Conservation (phyloP, 768 basidiomycete species). For the Leccinum pellstonianum region DNA sequence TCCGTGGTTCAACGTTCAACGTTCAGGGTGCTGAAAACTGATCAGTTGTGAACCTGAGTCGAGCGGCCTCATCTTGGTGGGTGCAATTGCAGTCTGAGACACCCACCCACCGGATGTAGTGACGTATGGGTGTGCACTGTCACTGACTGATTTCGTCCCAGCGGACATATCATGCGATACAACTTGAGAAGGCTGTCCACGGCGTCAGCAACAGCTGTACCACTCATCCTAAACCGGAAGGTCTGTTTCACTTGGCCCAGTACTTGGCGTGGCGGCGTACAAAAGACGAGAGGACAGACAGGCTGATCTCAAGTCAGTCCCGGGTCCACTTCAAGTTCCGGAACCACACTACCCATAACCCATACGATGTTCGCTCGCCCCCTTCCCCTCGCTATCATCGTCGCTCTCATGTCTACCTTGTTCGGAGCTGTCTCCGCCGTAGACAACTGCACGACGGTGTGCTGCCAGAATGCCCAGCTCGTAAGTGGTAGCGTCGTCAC, state of each 20-base stretch:
- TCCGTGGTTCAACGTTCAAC: not conserved
- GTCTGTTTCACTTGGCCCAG: not conserved
- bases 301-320: not conserved
- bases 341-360: not conserved
- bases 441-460: not conserved
- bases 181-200: not conserved
- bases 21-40: not conserved
- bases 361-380: slow-evolving; percentile 5
- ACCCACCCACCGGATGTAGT: not conserved
- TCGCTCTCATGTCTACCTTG: not conserved
- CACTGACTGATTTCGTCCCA: not conserved
- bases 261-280: not conserved
- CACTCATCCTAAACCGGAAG: no score
- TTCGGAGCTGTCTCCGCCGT: not conserved
- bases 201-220: not conserved
- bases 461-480: not conserved
- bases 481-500: not conserved
- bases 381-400: not conserved
- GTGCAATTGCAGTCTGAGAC: not conserved
- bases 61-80: not conserved
- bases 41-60: not conserved
- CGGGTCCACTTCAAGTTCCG: not conserved
- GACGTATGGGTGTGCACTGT: not conserved
- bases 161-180: not conserved
- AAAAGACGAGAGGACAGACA: not conserved